These are phyloP conservation scores for Crithidia sp. DNA, from an alignment of 208 protist species.

Conservation along the genomic window DNA sequence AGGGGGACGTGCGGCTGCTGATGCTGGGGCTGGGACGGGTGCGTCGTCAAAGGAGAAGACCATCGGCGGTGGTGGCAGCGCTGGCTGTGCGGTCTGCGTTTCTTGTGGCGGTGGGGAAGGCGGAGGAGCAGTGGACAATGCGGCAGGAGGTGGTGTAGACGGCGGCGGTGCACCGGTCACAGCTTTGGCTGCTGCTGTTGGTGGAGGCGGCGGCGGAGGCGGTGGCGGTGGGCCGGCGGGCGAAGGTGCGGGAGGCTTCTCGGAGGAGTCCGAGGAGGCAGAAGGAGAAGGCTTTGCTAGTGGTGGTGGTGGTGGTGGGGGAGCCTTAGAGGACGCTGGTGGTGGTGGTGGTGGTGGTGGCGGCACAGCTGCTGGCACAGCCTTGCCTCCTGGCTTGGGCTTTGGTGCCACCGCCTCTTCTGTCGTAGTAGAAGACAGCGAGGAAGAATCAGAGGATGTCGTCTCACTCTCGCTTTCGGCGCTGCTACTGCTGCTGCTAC, in stretches of 20 bases:
- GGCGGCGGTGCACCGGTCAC: neutral
- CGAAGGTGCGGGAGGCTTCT: no score
- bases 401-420: neutral
- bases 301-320: neutral
- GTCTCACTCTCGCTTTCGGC: slow-evolving; percentile 2
- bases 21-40: neutral
- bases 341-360: slow-evolving; percentile 2
- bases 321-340: neutral
- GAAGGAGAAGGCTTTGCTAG: neutral
- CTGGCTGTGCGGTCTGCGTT: slow-evolving; percentile 4
- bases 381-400: neutral
- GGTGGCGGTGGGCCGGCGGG: neutral
- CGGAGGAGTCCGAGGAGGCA: no score
- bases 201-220: neutral
- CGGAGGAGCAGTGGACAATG: neutral
- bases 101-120: neutral
- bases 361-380: neutral
- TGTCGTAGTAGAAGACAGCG: slow-evolving; percentile 8
- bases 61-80: slow-evolving; percentile 17
- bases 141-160: neutral
- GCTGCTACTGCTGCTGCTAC: slow-evolving; percentile 13
- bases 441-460: slow-evolving; percentile 6
- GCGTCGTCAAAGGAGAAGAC: slow-evolving; percentile 26
- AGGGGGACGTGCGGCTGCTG: slow-evolving; percentile 3
- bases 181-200: neutral